Percentiles rank a stretch among this genome's conserved stretches.
These are phyloP conservation scores for Paramecium primaurelia DNA, from an alignment of 73 alveolate genomes.

Conservation along the genomic window DNA sequence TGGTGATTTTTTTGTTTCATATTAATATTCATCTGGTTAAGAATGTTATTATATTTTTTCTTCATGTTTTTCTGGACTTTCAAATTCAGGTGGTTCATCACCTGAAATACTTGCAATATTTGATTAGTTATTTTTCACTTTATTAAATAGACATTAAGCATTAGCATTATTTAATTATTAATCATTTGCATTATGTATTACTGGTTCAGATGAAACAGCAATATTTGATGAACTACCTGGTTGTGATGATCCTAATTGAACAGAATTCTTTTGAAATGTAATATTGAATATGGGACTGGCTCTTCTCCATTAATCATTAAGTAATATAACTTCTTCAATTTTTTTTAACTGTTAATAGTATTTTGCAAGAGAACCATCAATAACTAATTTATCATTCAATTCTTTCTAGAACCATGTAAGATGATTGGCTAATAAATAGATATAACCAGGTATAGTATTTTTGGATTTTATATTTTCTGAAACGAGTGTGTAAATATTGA, in stretches of 20 bases:
- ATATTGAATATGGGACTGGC: neutral
- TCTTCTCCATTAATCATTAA: neutral
- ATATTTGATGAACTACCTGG: neutral
- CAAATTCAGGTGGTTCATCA: constrained; percentile 5
- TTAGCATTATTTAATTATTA: neutral
- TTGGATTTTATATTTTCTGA: neutral
- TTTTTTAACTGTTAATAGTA: neutral
- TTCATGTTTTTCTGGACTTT: neutral
- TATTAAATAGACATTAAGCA: constrained; percentile 2
- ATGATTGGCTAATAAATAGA: constrained; percentile 15
- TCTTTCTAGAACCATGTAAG: neutral
- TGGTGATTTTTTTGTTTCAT: neutral
- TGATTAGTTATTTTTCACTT: neutral
- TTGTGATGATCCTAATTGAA: neutral
- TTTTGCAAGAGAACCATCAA: constrained; percentile 16
- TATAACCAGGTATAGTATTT: neutral
- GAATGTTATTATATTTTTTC: neutral
- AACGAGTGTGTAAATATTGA: neutral
- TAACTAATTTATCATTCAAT: neutral
- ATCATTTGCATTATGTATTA: neutral
- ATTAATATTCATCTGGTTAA: neutral
- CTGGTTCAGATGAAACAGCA: neutral
- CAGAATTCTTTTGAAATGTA: neutral
- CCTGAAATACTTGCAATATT: neutral
- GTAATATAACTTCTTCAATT: neutral